Conservation (phyloP, 1,284 basidiomycete genomes). For the Ceratobasidium sp. region DNA sequence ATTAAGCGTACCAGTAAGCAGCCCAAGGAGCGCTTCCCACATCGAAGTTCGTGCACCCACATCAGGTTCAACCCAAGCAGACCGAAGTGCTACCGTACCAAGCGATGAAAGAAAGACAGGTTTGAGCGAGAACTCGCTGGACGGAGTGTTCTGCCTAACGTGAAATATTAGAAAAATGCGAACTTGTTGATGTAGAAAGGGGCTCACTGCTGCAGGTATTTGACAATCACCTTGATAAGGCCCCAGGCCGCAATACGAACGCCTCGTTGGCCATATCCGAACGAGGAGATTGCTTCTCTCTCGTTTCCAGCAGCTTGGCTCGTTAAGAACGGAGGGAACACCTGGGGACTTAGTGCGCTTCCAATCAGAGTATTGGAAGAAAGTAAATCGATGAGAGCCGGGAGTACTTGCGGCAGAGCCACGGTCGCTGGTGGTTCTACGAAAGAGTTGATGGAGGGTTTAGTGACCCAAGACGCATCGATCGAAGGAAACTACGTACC, state of each 20-base stretch:
- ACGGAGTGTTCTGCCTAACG: neutral
- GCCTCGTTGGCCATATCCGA: conserved; percentile 15
- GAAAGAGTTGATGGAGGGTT: conserved; percentile 7
- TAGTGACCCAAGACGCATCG: conserved; percentile 43
- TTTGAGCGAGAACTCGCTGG: neutral
- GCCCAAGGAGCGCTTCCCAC: conserved; percentile 74
- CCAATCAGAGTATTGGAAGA: conserved; percentile 68
- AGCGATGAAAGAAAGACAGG: conserved; percentile 19
- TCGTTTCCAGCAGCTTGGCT: conserved; percentile 51
- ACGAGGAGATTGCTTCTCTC: conserved; percentile 54
- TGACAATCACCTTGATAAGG: conserved; percentile 20
- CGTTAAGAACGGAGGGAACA: conserved; percentile 60
- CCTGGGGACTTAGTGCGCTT: conserved; percentile 64
- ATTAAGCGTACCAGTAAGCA: conserved; percentile 70
- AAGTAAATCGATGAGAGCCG: conserved; percentile 51
- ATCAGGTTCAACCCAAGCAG: conserved; percentile 82
- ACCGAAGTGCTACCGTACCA: conserved; percentile 67
- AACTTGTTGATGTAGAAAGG: neutral
- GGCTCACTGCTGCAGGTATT: conserved; percentile 11
- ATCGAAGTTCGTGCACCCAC: conserved; percentile 70
- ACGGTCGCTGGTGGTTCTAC: conserved; percentile 50
- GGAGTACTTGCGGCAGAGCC: conserved; percentile 48
- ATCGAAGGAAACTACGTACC: conserved; percentile 57
- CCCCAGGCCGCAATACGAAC: conserved; percentile 28
- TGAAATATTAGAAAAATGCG: neutral